Percentiles rank a stretch among this genome's conserved stretches.
These are phyloP conservation scores for Debaryomyces prosopidis DNA, from an alignment of 805 yeast species.

Conservation along the genomic window DNA sequence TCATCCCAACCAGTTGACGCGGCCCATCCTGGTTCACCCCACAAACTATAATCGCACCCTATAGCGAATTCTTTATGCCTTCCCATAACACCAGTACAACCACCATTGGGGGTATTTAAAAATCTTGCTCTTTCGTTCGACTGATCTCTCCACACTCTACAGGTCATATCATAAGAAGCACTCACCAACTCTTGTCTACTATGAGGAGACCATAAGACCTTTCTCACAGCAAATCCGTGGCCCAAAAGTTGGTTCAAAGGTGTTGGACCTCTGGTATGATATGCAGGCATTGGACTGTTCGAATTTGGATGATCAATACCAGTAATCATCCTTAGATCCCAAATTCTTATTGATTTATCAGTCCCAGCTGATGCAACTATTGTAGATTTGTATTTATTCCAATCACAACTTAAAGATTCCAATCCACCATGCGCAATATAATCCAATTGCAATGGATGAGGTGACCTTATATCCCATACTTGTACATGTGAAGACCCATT, in stretches of 20 bases:
- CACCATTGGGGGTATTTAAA: slow-evolving; percentile 41
- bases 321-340: slow-evolving; percentile 81
- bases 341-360: slow-evolving; percentile 76
- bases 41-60: slow-evolving; percentile 92
- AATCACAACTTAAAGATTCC: slow-evolving; percentile 80
- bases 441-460: slow-evolving; percentile 59
- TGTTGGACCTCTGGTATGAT: slow-evolving; percentile 54
- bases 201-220: slow-evolving; percentile 90
- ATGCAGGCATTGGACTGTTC: slow-evolving; percentile 37
- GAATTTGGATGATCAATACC: slow-evolving; percentile 36
- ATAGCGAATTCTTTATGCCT: slow-evolving; percentile 85
- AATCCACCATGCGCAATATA: slow-evolving; percentile 76
- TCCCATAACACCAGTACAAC: slow-evolving; percentile 59
- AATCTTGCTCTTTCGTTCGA: slow-evolving; percentile 58
- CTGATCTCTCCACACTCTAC: slow-evolving; percentile 79
- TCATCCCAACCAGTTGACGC: slow-evolving; percentile 97
- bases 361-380: slow-evolving; percentile 90
- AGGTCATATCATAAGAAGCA: slow-evolving; percentile 91
- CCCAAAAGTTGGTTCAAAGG: slow-evolving; percentile 80
- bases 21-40: slow-evolving; percentile 97
- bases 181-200: slow-evolving; percentile 65
- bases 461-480: slow-evolving; percentile 78
- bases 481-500: slow-evolving; percentile 75
- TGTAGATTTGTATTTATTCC: slow-evolving; percentile 83
- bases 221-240: slow-evolving; percentile 86